Evolutionary conservation across 1,284 basidiomycete genomes (phyloP).

Genomic region (Moniliophthora roreri): DNA sequence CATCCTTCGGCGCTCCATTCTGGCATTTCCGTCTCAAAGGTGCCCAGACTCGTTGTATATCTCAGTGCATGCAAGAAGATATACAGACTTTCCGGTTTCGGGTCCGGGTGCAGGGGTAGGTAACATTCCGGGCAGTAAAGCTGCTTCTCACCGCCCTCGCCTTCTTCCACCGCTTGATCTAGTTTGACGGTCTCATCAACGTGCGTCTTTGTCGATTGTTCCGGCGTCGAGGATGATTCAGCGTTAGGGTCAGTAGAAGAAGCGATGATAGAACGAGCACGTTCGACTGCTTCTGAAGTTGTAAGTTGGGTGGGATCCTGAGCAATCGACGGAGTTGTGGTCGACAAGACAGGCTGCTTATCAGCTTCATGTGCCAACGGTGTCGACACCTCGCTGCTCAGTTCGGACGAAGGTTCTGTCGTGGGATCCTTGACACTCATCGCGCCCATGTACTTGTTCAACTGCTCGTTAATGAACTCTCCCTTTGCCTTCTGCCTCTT

Average conservation of each 20-base stretch:
- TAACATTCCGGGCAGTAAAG: conserved; percentile 86
- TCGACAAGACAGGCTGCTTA: not conserved
- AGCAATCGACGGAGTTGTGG: not conserved
- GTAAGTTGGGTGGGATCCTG: conserved; percentile 14
- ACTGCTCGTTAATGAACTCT: conserved; percentile 30
- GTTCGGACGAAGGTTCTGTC: conserved; percentile 1
- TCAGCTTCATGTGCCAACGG: conserved; percentile 10
- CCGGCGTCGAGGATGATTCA: conserved; percentile 9
- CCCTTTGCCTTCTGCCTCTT: conserved; percentile 56
- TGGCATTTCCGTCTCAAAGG: conserved; percentile 75
- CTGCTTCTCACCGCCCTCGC: conserved; percentile 32
- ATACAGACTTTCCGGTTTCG: conserved; percentile 85
- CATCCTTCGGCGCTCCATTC: conserved; percentile 69
- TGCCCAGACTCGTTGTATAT: conserved; percentile 76
- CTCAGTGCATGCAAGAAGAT: conserved; percentile 91
- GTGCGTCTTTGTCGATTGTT: conserved; percentile 21
- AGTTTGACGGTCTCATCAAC: not conserved
- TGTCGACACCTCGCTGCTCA: conserved; percentile 10
- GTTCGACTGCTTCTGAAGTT: conserved; percentile 21
- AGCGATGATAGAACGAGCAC: conserved; percentile 6
- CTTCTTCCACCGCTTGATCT: conserved; percentile 17
- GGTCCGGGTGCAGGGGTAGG: conserved; percentile 88
- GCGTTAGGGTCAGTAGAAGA: conserved; percentile 1
- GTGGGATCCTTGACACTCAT: not conserved
- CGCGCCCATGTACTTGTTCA: conserved; percentile 16